Percentiles rank a stretch among this genome's conserved stretches.
Conservation (phyloP, 108 stramenopile species). For the Nitzschia sp. region DNA sequence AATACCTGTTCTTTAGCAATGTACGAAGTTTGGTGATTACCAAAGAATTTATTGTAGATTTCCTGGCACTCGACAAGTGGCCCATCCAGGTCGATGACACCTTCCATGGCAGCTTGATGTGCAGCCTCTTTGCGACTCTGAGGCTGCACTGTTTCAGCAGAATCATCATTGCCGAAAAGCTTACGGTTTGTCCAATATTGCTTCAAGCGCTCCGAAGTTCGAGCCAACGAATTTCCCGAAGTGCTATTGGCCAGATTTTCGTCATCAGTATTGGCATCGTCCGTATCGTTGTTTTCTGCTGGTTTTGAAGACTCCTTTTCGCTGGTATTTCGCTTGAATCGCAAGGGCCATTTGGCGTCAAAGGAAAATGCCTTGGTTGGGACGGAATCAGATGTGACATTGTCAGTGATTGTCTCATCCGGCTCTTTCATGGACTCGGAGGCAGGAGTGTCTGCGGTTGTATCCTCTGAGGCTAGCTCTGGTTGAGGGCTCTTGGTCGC, state of each 20-base stretch:
- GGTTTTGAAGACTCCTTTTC: too few relatives aligned
- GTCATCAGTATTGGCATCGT: too few relatives aligned
- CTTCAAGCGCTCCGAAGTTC: not conserved
- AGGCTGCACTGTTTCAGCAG: not conserved
- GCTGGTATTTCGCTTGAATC: too few relatives aligned
- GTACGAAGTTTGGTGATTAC: conserved; percentile 45
- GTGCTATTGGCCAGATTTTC: too few relatives aligned
- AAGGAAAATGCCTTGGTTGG: too few relatives aligned
- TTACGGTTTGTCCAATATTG: not conserved
- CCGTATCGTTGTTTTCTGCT: too few relatives aligned
- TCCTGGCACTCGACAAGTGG: conserved; percentile 47
- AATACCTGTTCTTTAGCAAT: conserved; percentile 31
- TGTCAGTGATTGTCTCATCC: not conserved
- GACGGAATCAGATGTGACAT: not conserved
- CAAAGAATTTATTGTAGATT: conserved; percentile 41
- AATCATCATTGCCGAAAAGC: not conserved
- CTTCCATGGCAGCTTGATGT: conserved; percentile 25
- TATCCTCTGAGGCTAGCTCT: not conserved
- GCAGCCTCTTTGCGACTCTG: conserved; percentile 2
- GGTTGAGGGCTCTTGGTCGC: not conserved
- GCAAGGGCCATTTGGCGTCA: too few relatives aligned
- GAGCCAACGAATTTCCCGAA: not conserved
- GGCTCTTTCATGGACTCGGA: not conserved
- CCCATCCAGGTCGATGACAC: conserved; percentile 36
- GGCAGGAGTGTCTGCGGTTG: not conserved